These are phyloP conservation scores for Exophiala bonariae DNA, from an alignment of 2,329 filamentous ascomycete species.

Conservation along the genomic window DNA sequence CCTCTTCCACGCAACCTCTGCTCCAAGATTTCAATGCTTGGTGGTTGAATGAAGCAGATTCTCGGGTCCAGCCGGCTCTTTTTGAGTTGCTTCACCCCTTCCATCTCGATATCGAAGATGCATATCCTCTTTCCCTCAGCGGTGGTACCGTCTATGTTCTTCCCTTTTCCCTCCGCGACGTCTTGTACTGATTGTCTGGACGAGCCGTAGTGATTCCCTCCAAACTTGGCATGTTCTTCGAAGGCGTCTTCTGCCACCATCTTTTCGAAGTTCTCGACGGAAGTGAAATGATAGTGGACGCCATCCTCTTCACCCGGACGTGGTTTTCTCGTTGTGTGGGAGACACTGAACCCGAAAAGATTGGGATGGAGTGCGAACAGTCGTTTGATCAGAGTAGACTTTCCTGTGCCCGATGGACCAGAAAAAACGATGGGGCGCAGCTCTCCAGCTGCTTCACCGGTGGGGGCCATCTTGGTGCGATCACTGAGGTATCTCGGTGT, in stretches of 20 bases:
- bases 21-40: constrained; percentile 73
- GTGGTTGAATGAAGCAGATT: constrained; percentile 83
- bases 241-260: constrained; percentile 72
- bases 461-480: constrained; percentile 18
- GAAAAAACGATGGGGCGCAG: constrained; percentile 42
- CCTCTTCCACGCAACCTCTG: constrained; percentile 69
- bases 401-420: constrained; percentile 43
- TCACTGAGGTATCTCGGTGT: too few relatives aligned
- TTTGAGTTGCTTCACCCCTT: constrained; percentile 92
- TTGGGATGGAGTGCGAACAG: constrained; percentile 43
- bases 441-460: neutral
- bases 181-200: constrained; percentile 76
- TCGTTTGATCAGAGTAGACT: constrained; percentile 43
- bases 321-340: constrained; percentile 78
- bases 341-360: constrained; percentile 44
- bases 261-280: constrained; percentile 64
- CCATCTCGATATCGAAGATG: constrained; percentile 95
- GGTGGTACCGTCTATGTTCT: constrained; percentile 25
- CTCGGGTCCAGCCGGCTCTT: constrained; percentile 70
- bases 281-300: constrained; percentile 78
- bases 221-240: constrained; percentile 84
- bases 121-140: constrained; percentile 68
- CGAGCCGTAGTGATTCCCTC: constrained; percentile 84
- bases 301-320: constrained; percentile 74
- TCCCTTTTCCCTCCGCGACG: constrained; percentile 63